phyloP scores from a whole-genome alignment of 768 basidiomycete genomes.

The Kondoa subrosea region DNA sequence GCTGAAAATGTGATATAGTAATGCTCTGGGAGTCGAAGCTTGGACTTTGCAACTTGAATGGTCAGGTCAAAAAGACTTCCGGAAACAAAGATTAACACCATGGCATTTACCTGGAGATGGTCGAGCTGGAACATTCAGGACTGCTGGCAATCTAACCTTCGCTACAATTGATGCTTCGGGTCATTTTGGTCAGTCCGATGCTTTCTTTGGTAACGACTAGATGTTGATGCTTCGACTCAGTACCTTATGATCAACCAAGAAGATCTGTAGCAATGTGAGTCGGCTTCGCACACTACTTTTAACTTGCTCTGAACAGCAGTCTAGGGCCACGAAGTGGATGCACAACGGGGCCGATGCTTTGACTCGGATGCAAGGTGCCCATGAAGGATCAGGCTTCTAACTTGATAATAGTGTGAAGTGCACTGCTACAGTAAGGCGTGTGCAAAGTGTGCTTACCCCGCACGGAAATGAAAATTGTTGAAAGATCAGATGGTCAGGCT shows the following conservation, averaged over 20 bases:
- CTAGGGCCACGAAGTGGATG: constrained; percentile 16
- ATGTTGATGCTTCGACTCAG: constrained; percentile 23
- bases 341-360: constrained; percentile 15
- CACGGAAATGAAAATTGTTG: neutral
- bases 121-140: constrained; percentile 21
- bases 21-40: constrained; percentile 17
- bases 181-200: constrained; percentile 15
- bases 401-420: neutral
- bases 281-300: neutral
- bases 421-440: too few species aligned
- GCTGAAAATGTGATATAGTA: constrained; percentile 2
- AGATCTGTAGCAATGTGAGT: constrained; percentile 21
- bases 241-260: constrained; percentile 25
- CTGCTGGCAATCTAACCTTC: constrained; percentile 23
- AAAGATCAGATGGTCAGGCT: neutral
- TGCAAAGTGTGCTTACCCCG: neutral
- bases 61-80: constrained; percentile 15
- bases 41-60: constrained; percentile 20
- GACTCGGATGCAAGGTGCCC: too few species aligned
- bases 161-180: constrained; percentile 23
- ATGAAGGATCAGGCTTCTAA: neutral
- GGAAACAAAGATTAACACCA: constrained; percentile 6
- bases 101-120: constrained; percentile 19
- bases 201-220: neutral
- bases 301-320: neutral